These are phyloP conservation scores for Schizochytrium sp. DNA, from an alignment of 108 stramenopile genomes.

Conservation along the genomic window DNA sequence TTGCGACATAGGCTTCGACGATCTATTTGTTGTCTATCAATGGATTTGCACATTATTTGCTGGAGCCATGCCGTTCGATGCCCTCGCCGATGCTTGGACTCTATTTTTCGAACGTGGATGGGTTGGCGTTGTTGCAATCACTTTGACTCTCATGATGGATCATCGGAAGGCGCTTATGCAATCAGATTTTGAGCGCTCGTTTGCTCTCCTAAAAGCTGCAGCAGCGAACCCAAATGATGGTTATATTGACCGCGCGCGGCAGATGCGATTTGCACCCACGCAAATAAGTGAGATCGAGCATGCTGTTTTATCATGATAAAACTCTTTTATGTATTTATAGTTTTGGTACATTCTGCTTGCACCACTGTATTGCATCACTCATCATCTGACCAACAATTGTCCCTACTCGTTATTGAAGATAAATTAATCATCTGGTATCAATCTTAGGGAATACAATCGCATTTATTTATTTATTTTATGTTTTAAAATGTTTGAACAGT, in stretches of 20 bases:
- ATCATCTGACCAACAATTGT: too few species aligned
- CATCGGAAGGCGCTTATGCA: not conserved
- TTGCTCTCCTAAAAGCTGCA: not conserved
- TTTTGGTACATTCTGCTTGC: too few species aligned
- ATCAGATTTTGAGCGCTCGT: not conserved
- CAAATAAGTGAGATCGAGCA: conserved; percentile 11
- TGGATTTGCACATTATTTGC: conserved; percentile 55
- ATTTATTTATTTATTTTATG: too few species aligned
- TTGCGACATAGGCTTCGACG: conserved; percentile 50
- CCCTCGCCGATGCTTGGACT: conserved; percentile 17
- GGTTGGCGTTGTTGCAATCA: conserved; percentile 4
- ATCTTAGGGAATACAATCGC: too few species aligned
- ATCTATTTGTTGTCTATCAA: not conserved
- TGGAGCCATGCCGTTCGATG: conserved; percentile 33
- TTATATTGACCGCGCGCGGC: not conserved
- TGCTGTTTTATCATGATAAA: not conserved
- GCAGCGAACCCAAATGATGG: conserved; percentile 24
- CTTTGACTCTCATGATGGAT: not conserved
- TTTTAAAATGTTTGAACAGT: too few species aligned
- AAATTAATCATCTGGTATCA: too few species aligned
- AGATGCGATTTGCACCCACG: not conserved
- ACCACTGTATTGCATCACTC: too few species aligned
- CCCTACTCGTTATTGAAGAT: too few species aligned
- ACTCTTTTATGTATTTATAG: not conserved
- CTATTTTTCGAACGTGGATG: conserved; percentile 24